Evolutionary conservation across 257 asterid species (phyloP).

Genomic region (Petunia secreta): DNA sequence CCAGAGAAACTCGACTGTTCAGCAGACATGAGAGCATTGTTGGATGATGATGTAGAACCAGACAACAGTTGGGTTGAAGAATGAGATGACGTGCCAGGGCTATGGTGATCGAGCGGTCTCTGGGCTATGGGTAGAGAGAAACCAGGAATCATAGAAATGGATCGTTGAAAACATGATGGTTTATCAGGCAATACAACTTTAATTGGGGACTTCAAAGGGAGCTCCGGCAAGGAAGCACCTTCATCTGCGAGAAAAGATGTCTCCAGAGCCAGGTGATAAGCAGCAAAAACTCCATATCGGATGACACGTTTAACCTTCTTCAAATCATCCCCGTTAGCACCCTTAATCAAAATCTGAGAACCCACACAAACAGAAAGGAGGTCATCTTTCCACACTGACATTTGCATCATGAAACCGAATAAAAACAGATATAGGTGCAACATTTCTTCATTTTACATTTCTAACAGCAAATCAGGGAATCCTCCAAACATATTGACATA

Average conservation of each 20-base stretch:
- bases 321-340: conserved; percentile 83
- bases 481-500: too few relatives aligned
- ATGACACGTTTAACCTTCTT: conserved; percentile 92
- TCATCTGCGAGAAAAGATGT: conserved; percentile 98
- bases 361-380: conserved; percentile 13
- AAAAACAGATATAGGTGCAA: conserved; percentile 1
- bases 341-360: conserved; percentile 83
- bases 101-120: conserved; percentile 41
- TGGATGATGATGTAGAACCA: conserved; percentile 15
- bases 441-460: not conserved
- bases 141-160: conserved; percentile 78
- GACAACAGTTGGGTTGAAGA: conserved; percentile 43
- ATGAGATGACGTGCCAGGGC: conserved; percentile 14
- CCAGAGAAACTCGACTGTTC: conserved; percentile 34
- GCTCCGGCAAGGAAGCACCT: conserved; percentile 90
- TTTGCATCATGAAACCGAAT: conserved; percentile 18
- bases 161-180: conserved; percentile 63
- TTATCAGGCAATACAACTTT: conserved; percentile 80
- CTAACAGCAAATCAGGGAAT: too few relatives aligned
- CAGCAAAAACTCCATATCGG: conserved; percentile 95
- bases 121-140: conserved; percentile 57
- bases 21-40: conserved; percentile 2
- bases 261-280: conserved; percentile 96
- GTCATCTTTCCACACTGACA: not conserved
- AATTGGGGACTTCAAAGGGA: conserved; percentile 72